These are phyloP conservation scores for Nemophila menziesii DNA, from an alignment of 257 asterid genomes.

Conservation along the genomic window DNA sequence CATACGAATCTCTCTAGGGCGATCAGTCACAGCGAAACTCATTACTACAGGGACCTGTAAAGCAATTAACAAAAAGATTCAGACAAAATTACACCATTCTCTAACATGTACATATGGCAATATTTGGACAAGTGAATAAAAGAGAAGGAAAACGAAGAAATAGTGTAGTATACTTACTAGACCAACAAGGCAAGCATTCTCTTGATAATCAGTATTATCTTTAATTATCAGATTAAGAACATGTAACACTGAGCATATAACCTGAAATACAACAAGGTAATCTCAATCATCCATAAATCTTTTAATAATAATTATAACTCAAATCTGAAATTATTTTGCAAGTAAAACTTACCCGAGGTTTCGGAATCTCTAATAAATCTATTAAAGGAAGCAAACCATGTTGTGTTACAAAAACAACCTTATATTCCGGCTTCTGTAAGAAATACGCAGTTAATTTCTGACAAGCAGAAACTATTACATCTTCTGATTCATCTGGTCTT, in stretches of 20 bases:
- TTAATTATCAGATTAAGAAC: conserved; percentile 80
- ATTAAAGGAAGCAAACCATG: conserved; percentile 90
- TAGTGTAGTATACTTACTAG: conserved; percentile 40
- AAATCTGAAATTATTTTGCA: conserved; percentile 6
- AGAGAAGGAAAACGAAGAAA: neutral
- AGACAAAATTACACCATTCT: neutral
- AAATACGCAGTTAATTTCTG: conserved; percentile 79
- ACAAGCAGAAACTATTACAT: conserved; percentile 76
- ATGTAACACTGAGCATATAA: conserved; percentile 81
- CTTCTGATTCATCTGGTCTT: conserved; percentile 95
- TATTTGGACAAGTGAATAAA: neutral
- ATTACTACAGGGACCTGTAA: conserved; percentile 77
- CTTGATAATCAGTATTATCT: conserved; percentile 86
- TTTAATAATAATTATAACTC: neutral
- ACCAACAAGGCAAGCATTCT: conserved; percentile 97
- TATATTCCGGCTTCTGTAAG: conserved; percentile 86
- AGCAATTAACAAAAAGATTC: neutral
- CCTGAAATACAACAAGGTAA: conserved; percentile 29
- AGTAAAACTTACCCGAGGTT: conserved; percentile 55
- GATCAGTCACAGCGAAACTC: conserved; percentile 93
- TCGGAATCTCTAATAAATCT: conserved; percentile 93
- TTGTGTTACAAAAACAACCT: conserved; percentile 76
- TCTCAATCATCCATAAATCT: conserved; percentile 3
- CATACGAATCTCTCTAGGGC: conserved; percentile 89
- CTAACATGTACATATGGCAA: neutral